Evolutionary conservation across 2,329 filamentous ascomycete species (phyloP).

Genomic region (Pseudonectria buxi): DNA sequence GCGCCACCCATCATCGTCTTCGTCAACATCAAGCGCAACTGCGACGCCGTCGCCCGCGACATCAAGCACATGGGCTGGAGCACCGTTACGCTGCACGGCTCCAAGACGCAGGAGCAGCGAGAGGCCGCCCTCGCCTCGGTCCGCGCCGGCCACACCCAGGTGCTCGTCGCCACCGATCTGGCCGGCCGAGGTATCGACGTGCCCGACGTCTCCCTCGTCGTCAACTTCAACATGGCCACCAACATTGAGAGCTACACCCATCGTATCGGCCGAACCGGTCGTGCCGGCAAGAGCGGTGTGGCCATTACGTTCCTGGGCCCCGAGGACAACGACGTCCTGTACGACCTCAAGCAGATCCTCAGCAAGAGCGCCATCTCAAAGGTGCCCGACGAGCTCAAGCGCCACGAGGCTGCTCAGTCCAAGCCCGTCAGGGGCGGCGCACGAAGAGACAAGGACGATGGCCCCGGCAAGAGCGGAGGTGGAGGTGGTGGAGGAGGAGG

Average conservation of each 20-base stretch:
- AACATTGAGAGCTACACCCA: slow-evolving; percentile 95
- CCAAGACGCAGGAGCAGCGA: slow-evolving; percentile 96
- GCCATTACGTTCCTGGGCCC: slow-evolving; percentile 91
- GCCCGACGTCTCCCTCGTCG: slow-evolving; percentile 82
- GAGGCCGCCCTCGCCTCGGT: slow-evolving; percentile 86
- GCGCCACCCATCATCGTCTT: slow-evolving; percentile 93
- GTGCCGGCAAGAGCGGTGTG: slow-evolving; percentile 93
- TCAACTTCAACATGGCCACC: slow-evolving; percentile 98
- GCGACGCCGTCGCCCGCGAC: slow-evolving; percentile 87
- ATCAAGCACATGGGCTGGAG: slow-evolving; percentile 92
- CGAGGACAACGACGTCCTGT: slow-evolving; percentile 85
- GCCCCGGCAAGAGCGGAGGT: slow-evolving; percentile 9
- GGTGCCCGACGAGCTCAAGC: slow-evolving; percentile 83
- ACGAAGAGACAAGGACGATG: slow-evolving; percentile 26
- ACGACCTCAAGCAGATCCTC: slow-evolving; percentile 93
- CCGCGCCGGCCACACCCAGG: slow-evolving; percentile 70
- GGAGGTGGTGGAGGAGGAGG: slow-evolving; percentile 15
- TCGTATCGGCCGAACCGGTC: slow-evolving; percentile 91
- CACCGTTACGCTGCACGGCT: slow-evolving; percentile 84
- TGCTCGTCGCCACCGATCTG: slow-evolving; percentile 91
- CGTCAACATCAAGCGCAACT: slow-evolving; percentile 99
- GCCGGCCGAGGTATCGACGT: slow-evolving; percentile 98
- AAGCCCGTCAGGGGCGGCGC: slow-evolving; percentile 47
- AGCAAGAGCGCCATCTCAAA: slow-evolving; percentile 81
- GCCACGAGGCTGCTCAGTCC: slow-evolving; percentile 87